Percentiles rank a stretch among this genome's conserved stretches.
phyloP scores from a whole-genome alignment of 192 early-diverging fungal species.

The Mortierella hygrophila region DNA sequence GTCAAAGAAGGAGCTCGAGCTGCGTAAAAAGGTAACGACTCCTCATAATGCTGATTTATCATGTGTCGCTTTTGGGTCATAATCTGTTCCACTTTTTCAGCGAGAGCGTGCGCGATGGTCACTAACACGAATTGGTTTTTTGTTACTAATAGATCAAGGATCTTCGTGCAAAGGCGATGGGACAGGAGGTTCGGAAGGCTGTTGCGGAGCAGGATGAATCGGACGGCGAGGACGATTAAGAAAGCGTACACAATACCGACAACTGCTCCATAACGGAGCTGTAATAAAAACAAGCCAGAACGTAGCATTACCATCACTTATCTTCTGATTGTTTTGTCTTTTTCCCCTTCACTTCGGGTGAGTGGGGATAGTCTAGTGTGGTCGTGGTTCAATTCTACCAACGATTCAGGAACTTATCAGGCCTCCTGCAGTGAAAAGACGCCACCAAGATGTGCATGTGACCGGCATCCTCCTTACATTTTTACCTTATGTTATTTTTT shows the following conservation, averaged over 20 bases:
- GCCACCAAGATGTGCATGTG: too few species aligned
- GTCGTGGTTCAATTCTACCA: too few species aligned
- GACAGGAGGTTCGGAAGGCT: conserved; percentile 23
- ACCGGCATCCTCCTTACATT: too few species aligned
- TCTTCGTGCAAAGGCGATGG: conserved; percentile 31
- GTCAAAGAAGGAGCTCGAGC: conserved; percentile 52
- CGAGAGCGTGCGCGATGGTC: background rate
- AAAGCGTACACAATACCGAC: background rate
- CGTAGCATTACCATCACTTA: background rate
- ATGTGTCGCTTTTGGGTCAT: too few species aligned
- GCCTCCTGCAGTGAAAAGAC: too few species aligned
- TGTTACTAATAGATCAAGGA: conserved; percentile 35
- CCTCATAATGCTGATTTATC: background rate
- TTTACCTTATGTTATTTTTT: background rate
- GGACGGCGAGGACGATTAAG: conserved; percentile 36
- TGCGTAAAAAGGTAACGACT: conserved; percentile 33
- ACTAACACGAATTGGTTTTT: background rate
- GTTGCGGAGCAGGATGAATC: conserved; percentile 39
- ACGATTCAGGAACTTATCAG: too few species aligned
- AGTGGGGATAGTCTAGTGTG: too few species aligned
- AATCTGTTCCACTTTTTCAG: too few species aligned
- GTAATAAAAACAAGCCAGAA: background rate
- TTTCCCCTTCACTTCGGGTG: too few species aligned
- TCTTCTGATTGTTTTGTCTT: background rate
- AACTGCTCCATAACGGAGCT: background rate